These are phyloP conservation scores for Jackrogersella minutella DNA, from an alignment of 495 filamentous ascomycete genomes.

Conservation along the genomic window DNA sequence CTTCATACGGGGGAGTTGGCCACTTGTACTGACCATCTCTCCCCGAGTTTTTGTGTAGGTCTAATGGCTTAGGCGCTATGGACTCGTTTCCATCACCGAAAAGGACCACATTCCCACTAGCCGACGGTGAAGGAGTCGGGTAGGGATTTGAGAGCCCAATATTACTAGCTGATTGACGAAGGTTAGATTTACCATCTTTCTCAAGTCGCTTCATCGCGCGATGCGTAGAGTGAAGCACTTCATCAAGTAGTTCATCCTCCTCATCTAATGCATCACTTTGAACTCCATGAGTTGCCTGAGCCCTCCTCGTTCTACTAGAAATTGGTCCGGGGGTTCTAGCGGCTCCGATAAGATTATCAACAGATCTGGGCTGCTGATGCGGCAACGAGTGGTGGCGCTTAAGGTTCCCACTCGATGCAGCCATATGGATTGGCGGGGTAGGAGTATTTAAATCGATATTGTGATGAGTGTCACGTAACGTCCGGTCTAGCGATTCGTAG, in stretches of 20 bases:
- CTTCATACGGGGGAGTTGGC: constrained; percentile 94
- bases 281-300: constrained; percentile 77
- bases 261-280: constrained; percentile 95
- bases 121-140: constrained; percentile 89
- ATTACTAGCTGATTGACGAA: constrained; percentile 65
- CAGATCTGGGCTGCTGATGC: constrained; percentile 69
- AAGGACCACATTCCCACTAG: constrained; percentile 75
- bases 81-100: constrained; percentile 73
- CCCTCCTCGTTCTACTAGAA: constrained; percentile 83
- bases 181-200: constrained; percentile 57
- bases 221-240: constrained; percentile 66
- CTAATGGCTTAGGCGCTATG: constrained; percentile 64
- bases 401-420: constrained; percentile 60
- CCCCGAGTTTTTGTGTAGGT: constrained; percentile 59
- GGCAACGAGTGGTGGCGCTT: constrained; percentile 81
- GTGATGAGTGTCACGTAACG: constrained; percentile 74
- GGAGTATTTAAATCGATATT: constrained; percentile 66
- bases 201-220: constrained; percentile 60
- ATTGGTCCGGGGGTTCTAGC: constrained; percentile 67
- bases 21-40: constrained; percentile 70
- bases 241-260: constrained; percentile 93
- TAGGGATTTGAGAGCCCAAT: constrained; percentile 78
- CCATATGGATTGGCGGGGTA: constrained; percentile 60
- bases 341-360: constrained; percentile 67
- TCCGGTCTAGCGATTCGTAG: constrained; percentile 78